phyloP scores from a whole-genome alignment of 2,329 filamentous ascomycete genomes.

The Colletotrichum godetiae region DNA sequence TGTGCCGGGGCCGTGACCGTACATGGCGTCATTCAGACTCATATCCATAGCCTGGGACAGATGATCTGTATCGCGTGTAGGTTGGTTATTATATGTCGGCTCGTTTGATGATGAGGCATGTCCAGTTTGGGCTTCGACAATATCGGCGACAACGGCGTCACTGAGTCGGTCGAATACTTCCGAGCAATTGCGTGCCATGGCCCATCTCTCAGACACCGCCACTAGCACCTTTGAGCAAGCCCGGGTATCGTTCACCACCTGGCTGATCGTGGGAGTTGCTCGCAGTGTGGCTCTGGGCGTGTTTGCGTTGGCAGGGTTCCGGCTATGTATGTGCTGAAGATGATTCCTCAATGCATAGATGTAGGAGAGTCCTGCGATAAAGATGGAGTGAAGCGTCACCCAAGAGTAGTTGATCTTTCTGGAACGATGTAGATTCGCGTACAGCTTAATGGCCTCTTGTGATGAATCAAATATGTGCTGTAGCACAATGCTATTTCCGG shows the following conservation, averaged over 20 bases:
- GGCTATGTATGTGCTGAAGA: slow-evolving; percentile 45
- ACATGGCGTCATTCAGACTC: slow-evolving; percentile 6
- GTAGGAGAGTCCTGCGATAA: slow-evolving; percentile 57
- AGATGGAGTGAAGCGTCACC: slow-evolving; percentile 60
- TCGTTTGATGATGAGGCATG: neutral
- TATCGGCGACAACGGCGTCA: slow-evolving; percentile 54
- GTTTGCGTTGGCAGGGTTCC: slow-evolving; percentile 4
- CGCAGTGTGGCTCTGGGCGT: slow-evolving; percentile 39
- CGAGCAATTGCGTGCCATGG: slow-evolving; percentile 51
- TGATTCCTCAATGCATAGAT: slow-evolving; percentile 55
- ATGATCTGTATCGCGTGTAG: neutral
- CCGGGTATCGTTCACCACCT: slow-evolving; percentile 54
- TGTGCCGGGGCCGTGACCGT: neutral
- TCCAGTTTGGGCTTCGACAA: slow-evolving; percentile 44
- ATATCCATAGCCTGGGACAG: neutral
- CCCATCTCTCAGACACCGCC: slow-evolving; percentile 56
- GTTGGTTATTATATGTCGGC: neutral
- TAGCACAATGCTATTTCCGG: slow-evolving; percentile 41
- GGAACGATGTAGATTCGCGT: slow-evolving; percentile 55
- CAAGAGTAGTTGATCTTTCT: slow-evolving; percentile 60
- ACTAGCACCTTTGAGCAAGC: slow-evolving; percentile 58
- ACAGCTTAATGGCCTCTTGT: slow-evolving; percentile 52
- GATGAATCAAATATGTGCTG: slow-evolving; percentile 53
- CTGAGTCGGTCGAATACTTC: slow-evolving; percentile 56
- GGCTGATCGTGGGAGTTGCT: slow-evolving; percentile 50